A percentile compares a stretch with the other conserved stretches of the same genome.
Conservation (phyloP, 352 stramenopile species). For the Pythium catenulatum region DNA sequence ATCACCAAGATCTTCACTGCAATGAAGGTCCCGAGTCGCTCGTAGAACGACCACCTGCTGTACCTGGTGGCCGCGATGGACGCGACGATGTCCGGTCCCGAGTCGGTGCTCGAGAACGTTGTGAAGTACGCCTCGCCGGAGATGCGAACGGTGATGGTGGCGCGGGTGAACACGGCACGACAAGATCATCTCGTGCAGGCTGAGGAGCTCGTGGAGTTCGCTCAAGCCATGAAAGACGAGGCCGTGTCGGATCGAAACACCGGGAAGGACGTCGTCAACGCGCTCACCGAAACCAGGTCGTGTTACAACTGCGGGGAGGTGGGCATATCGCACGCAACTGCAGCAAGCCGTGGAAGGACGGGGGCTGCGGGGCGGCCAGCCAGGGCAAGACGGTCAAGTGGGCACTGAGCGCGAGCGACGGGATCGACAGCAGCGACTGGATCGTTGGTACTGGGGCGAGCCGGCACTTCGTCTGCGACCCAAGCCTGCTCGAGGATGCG, state of each 20-base stretch:
- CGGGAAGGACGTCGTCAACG: neutral
- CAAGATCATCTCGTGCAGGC: slow-evolving; percentile 11
- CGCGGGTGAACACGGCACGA: neutral
- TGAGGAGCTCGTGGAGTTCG: slow-evolving; percentile 28
- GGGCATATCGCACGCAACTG: neutral
- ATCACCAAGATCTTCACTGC: neutral
- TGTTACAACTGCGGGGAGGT: slow-evolving; percentile 4
- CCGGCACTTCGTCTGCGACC: too few species aligned
- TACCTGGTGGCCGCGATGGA: slow-evolving; percentile 23
- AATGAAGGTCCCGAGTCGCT: neutral
- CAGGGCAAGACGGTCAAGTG: neutral
- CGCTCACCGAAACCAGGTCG: neutral
- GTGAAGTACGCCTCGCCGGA: slow-evolving; percentile 21
- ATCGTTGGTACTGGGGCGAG: too few species aligned
- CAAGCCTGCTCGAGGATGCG: too few species aligned
- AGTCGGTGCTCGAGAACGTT: slow-evolving; percentile 17
- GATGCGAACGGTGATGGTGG: neutral
- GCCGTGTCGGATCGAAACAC: neutral
- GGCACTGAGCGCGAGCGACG: neutral
- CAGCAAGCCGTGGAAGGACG: neutral
- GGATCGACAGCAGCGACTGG: too few species aligned
- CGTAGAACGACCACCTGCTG: slow-evolving; percentile 23
- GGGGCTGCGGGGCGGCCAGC: neutral
- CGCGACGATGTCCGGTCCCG: neutral
- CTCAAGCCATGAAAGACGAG: neutral